Evolutionary conservation across 2,329 filamentous ascomycete genomes (phyloP).

Genomic region (Aspergillus puulaauensis): DNA sequence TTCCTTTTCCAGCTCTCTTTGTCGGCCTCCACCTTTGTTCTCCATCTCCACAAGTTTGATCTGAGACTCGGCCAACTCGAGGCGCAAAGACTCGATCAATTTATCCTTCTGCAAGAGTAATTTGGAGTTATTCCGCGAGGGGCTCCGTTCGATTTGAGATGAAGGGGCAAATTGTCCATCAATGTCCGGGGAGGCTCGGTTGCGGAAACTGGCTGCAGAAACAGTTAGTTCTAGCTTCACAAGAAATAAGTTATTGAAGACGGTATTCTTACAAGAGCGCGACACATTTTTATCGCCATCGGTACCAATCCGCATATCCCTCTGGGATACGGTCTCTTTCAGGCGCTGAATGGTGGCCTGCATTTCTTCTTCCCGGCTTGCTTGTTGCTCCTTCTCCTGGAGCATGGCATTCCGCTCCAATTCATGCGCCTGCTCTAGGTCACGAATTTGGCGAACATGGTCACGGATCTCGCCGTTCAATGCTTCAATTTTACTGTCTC

Average conservation of each 20-base stretch:
- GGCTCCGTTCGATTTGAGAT: constrained; percentile 79
- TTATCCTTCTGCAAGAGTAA: constrained; percentile 93
- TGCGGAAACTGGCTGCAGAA: constrained; percentile 47
- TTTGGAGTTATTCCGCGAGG: constrained; percentile 86
- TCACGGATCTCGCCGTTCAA: constrained; percentile 85
- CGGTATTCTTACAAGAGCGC: constrained; percentile 48
- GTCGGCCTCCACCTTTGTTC: constrained; percentile 81
- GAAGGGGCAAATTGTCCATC: constrained; percentile 86
- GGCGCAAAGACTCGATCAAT: constrained; percentile 84
- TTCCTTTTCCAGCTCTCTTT: constrained; percentile 86
- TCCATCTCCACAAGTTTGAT: constrained; percentile 94
- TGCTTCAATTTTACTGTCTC: constrained; percentile 76
- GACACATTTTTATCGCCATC: constrained; percentile 53
- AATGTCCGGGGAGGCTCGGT: constrained; percentile 59
- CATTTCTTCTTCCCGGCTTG: constrained; percentile 83
- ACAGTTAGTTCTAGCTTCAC: constrained; percentile 18
- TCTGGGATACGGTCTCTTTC: constrained; percentile 83
- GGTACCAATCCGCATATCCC: constrained; percentile 56
- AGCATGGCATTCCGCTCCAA: constrained; percentile 81
- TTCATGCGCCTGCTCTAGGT: constrained; percentile 91
- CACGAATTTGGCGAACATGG: constrained; percentile 75
- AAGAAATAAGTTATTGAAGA: neutral
- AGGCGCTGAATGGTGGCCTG: constrained; percentile 85
- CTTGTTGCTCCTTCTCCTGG: constrained; percentile 88
- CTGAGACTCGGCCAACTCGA: constrained; percentile 91